Evolutionary conservation across 148 eudicot species (phyloP).

Genomic region (Rhododendron griersonianum): DNA sequence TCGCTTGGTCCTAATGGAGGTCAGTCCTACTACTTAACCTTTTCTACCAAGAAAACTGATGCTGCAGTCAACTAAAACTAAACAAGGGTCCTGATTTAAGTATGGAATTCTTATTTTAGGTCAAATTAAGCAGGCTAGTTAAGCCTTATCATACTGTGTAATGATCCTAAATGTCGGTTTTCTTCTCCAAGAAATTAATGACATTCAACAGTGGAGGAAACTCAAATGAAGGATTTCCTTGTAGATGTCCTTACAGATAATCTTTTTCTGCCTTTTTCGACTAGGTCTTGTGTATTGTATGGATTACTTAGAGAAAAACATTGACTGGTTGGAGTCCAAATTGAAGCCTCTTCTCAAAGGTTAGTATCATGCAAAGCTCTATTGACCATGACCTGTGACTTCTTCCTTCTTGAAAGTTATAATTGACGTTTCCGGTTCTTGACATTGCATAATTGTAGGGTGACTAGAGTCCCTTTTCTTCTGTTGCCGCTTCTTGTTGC

Average conservation of each 20-base stretch:
- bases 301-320: conserved; percentile 95
- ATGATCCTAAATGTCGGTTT: not conserved
- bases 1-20: conserved; percentile 99
- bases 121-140: not conserved
- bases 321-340: conserved; percentile 89
- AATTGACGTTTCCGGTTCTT: not conserved
- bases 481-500: not conserved
- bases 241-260: conserved; percentile 3
- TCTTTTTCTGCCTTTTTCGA: not conserved
- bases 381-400: not conserved
- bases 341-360: conserved; percentile 88
- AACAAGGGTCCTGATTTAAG: not conserved
- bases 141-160: not conserved
- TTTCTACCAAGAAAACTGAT: not conserved
- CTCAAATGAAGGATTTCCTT: conserved; percentile 4
- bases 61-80: not conserved
- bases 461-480: not conserved
- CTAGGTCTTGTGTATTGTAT: conserved; percentile 95
- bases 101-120: not conserved
- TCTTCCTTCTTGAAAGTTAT: not conserved
- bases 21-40: conserved; percentile 18
- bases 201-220: not conserved
- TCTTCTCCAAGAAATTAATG: not conserved
- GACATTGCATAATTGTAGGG: not conserved
- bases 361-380: conserved; percentile 19